A percentile compares a stretch with the other conserved stretches of the same genome.
Evolutionary conservation across 352 stramenopile species (phyloP).

Genomic region (Phytophthora uliginosa): DNA sequence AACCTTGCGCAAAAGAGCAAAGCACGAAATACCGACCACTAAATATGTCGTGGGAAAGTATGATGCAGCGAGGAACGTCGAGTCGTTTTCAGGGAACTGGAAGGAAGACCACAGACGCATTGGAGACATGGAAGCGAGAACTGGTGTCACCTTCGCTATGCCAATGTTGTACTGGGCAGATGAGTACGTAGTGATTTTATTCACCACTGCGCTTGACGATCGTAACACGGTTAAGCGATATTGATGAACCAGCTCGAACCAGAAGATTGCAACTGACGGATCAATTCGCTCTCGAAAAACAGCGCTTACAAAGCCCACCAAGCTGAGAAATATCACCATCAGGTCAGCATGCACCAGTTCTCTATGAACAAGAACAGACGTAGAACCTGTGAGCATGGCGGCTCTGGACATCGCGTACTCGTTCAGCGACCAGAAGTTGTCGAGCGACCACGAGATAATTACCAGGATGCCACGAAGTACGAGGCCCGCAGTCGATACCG

Average conservation of each 20-base stretch:
- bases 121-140: conserved; percentile 22
- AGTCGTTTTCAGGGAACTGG: conserved; percentile 25
- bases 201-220: conserved; percentile 18
- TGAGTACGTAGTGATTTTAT: conserved; percentile 21
- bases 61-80: conserved; percentile 17
- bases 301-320: conserved; percentile 35
- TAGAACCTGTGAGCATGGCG: conserved; percentile 21
- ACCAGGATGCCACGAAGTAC: conserved; percentile 32
- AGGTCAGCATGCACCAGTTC: conserved; percentile 48
- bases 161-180: conserved; percentile 17
- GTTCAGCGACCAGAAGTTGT: conserved; percentile 47
- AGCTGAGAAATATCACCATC: conserved; percentile 34
- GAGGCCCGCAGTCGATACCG: conserved; percentile 35
- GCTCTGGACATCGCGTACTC: conserved; percentile 47
- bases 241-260: conserved; percentile 34
- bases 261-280: conserved; percentile 35
- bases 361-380: conserved; percentile 30
- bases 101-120: conserved; percentile 38
- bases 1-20: conserved; percentile 29
- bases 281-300: conserved; percentile 40
- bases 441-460: conserved; percentile 37
- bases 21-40: conserved; percentile 5
- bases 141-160: conserved; percentile 13
- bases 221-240: conserved; percentile 23
- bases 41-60: conserved; percentile 34